Evolutionary conservation across 2,329 filamentous ascomycete genomes (phyloP), one percentile per base, ranked within the genome.

Genomic region (Teratosphaeria nubilosa): DNA sequence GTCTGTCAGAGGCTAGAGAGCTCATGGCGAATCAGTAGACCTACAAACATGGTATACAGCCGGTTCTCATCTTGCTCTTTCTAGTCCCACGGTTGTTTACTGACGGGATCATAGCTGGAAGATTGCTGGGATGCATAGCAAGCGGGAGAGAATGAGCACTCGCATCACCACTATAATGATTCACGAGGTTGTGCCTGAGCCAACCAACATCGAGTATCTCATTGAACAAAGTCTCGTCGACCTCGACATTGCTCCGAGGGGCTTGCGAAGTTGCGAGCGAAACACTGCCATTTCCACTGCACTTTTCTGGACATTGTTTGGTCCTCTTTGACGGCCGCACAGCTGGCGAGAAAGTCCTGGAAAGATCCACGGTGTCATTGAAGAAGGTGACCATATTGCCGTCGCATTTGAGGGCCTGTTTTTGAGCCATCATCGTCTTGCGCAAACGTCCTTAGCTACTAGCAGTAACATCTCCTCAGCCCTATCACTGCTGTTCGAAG

Each of bases 31-130:
- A n/a, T 11, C 20, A 56, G 51, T 24, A 31, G 48, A 68, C 66
- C 41, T 65, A 68, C 62, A 70, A 61, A 58, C 68, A 70, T n/a
- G 68, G 66, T 24, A 70, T 68, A 54, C 68, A 70, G 22, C 68
- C 68, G 13, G 68, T 69, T 53, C 64, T 65, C 68, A 70, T 70
- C 61, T 62, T 65, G 9, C 16, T 54, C 50, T 55, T 57, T 11
- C 25, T 24, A 10, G 22, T 9, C 22, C 5, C 20, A 16, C 25
- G 20, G 20, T 2, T 53, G 13, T 7, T 25, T 30, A 16, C 51
- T 10, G 20, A 34, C 4, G 51, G 31, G 20, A 34, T n/a, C 10
- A 31, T n/a, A 22, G 13, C 51, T 2, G 51, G 25, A 22, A 53
- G 51, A 20, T 53, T 22, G 7, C 1, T 31, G 14, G 16, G 9